These are phyloP conservation scores for Mycena rebaudengoi DNA, from an alignment of 768 basidiomycete species.

Conservation along the genomic window DNA sequence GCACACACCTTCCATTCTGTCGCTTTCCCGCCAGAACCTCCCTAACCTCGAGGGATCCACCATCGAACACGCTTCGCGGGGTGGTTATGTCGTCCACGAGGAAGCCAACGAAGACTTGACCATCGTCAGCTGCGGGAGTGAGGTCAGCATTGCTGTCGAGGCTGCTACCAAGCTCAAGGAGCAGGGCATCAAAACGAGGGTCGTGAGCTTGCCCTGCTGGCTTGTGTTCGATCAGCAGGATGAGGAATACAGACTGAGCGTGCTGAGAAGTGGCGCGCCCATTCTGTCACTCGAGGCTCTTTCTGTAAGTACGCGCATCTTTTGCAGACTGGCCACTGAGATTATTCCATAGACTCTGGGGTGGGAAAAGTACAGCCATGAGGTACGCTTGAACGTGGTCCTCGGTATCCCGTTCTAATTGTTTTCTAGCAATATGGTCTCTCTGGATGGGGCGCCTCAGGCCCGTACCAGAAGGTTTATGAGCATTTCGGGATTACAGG, in stretches of 20 bases:
- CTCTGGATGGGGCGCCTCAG: conserved; percentile 85
- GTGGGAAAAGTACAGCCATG: conserved; percentile 92
- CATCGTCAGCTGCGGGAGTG: conserved; percentile 89
- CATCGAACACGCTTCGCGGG: conserved; percentile 83
- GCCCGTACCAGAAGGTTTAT: conserved; percentile 90
- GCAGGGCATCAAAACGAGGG: conserved; percentile 80
- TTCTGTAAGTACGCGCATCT: conserved; percentile 43
- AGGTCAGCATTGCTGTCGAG: conserved; percentile 88
- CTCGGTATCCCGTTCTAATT: conserved; percentile 17
- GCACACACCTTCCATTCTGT: conserved; percentile 84
- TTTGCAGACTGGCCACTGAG: background rate
- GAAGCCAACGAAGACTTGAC: conserved; percentile 84
- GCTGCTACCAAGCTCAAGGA: conserved; percentile 82
- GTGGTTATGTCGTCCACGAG: conserved; percentile 92
- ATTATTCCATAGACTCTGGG: conserved; percentile 65
- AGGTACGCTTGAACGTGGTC: conserved; percentile 48
- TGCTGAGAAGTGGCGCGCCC: conserved; percentile 89
- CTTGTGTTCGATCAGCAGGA: conserved; percentile 86
- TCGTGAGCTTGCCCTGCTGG: conserved; percentile 93
- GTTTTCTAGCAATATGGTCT: conserved; percentile 72
- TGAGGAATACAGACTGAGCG: conserved; percentile 80
- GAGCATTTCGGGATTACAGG: conserved; percentile 90
- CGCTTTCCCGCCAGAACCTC: conserved; percentile 88
- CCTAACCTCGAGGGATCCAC: conserved; percentile 91
- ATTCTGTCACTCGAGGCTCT: conserved; percentile 90